Evolutionary conservation across 306 rosid species (phyloP).

Genomic region (Quercus wislizeni): DNA sequence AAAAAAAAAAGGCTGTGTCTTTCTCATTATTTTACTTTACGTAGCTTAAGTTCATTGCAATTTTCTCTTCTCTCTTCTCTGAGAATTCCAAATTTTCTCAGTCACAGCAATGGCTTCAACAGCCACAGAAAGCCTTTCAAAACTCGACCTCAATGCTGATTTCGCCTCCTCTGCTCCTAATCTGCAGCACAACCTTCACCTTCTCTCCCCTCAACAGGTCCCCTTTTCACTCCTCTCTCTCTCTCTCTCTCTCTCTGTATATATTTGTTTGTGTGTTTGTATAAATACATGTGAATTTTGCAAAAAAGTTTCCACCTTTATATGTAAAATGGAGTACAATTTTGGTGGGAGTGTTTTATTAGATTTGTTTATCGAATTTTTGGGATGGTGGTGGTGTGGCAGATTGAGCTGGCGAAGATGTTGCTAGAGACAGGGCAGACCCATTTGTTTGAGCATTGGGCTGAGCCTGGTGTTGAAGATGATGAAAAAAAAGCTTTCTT

Average conservation of each 20-base stretch:
- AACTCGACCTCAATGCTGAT: constrained; percentile 36
- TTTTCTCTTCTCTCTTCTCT: too few relatives aligned
- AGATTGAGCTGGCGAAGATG: constrained; percentile 66
- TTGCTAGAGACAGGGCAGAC: constrained; percentile 60
- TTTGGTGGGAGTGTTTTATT: background rate
- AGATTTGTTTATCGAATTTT: background rate
- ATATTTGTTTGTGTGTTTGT: too few relatives aligned
- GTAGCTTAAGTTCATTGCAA: too few relatives aligned
- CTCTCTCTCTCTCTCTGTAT: too few relatives aligned
- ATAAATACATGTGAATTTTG: too few relatives aligned
- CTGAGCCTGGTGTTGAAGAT: constrained; percentile 69
- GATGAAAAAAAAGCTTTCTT: constrained; percentile 71
- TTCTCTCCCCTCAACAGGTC: constrained; percentile 66
- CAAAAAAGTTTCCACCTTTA: background rate
- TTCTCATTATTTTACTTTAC: too few relatives aligned
- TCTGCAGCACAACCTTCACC: constrained; percentile 47
- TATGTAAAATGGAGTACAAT: background rate
- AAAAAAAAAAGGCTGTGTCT: too few relatives aligned
- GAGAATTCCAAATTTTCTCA: too few relatives aligned
- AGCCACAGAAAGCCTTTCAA: constrained; percentile 22
- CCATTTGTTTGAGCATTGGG: constrained; percentile 79
- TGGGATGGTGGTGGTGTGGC: constrained; percentile 18
- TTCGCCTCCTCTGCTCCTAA: constrained; percentile 48
- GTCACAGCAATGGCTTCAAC: constrained; percentile 45
- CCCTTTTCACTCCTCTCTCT: background rate